Base-by-base conservation (phyloP, 148 eudicot genomes). In the Suaeda aralocaspica region DNA sequence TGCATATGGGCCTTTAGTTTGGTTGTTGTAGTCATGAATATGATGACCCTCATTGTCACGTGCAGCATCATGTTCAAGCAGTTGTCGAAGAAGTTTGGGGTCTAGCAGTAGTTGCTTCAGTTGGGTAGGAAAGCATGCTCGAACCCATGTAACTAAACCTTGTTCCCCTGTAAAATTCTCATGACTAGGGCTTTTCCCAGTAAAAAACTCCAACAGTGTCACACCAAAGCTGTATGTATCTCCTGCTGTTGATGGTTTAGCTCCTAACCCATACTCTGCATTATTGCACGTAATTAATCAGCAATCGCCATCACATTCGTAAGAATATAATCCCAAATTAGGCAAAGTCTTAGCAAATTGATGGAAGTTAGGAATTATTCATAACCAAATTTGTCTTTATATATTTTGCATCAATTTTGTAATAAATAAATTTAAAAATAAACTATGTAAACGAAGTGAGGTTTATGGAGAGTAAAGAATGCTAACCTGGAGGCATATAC, bases 401-500 rank as follows among this genome's bases (percentile, higher is more conserved):
- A 4, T 56, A 56, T 26, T 0, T 26, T 24, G 12, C 18, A 56
- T 21, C 2, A 56, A 10, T 24, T n/a, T n/a, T n/a, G n/a, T n/a
- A n/a, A n/a, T n/a, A n/a, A n/a, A n/a, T n/a, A n/a, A 3, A 55
- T 21, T 25, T 25, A 55, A 24, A 55, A 4, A 24, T 6, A 2
- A 36, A 36, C 3, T 4, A 1, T 22, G 9, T 21, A n/a, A 8
- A 56, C 12, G 8, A 26, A 56, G 26, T 13, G 13, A 14, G 3
- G 58, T 56, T 53, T 36, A 36, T 1, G 29, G 62, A 2, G 29
- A 10, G 4, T 58, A 58, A 5, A 58, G 36, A 62, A 15, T 39
- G 51, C 74, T 63, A 21, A 88, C 93, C 93, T 81, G 90, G 90
- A 48, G 90, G 84, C 65, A 86, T 86, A 51, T 89, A 89, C 72